Evolutionary conservation across 2,329 filamentous ascomycete species (phyloP), one percentile per base, ranked within the genome.

Genomic region (Nectriaceae sp.): DNA sequence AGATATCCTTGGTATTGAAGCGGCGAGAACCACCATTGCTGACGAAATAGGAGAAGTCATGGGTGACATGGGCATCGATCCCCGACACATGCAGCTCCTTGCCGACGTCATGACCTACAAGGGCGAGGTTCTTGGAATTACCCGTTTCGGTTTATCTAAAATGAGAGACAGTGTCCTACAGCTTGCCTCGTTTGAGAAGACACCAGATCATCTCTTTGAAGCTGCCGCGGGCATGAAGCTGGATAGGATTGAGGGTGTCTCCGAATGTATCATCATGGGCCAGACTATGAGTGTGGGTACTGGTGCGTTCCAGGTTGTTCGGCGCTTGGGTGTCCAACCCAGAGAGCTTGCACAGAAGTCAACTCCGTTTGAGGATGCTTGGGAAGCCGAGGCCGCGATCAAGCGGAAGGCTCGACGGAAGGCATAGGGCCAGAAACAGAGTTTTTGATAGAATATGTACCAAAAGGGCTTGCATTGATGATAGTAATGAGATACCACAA

Each of bases 21-120:
- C 94, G 1, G 94, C 94, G 3, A 85, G 93, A 50, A 82, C 81
- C 3, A 96, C 92, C 5, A 97, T 99, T 64, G 89, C 94, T 42
- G 76, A 82, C 39, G 94, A 99, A 74, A 97, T 99, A 62, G 81
- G 79, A 44, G 79, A 80, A 44, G 94, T 97, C 65, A 99, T 97
- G 92, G 83, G 83, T 29, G 85, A 87, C 67, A 97, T 99, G 91
- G 85, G 84, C 69, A 97, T 99, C 63, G 94, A 99, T 71, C 93
- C 92, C 38, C 89, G 94, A 47, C 94, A 99, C 74, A 97, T 99
- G 91, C 88, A 97, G 68, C 81, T 99, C 16, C 83, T 99, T 2
- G 93, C 94, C 11, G 94, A 99, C 64, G 92, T 97, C 45, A 99
- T 99, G 94, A 97, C 94, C 1, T 97, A 93, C 79, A 97, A 97